Percentiles rank a stretch among this genome's conserved stretches.
Conservation (phyloP, 129 eudicot species). For the Ambrosia trifida region DNA sequence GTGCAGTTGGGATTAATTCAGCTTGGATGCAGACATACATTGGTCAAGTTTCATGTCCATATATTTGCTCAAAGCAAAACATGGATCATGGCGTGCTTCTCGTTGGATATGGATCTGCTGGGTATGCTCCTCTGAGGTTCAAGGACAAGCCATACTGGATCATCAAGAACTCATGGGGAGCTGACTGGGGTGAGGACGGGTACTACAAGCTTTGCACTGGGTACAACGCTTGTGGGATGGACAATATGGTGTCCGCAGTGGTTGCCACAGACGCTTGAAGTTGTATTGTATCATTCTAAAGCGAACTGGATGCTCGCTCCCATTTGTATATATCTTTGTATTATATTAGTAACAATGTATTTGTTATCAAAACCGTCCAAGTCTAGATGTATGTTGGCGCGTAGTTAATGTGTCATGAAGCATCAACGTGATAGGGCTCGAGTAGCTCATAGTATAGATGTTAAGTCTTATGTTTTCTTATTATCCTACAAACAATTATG, state of each 20-base stretch:
- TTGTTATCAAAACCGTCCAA: not conserved
- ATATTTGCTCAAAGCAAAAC: constrained; percentile 8
- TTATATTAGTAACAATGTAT: not conserved
- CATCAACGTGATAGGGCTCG: not conserved
- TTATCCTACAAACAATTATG: not conserved
- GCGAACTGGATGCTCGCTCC: not conserved
- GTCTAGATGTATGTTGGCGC: not conserved
- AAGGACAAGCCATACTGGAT: constrained; percentile 19
- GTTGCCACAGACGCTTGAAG: not conserved
- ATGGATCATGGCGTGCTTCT: constrained; percentile 13
- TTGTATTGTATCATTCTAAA: not conserved
- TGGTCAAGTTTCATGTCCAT: constrained; percentile 17
- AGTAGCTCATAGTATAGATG: constrained; percentile 2
- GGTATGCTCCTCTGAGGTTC: constrained; percentile 13
- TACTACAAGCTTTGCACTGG: constrained; percentile 19
- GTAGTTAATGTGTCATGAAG: constrained; percentile 12
- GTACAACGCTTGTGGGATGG: constrained; percentile 18
- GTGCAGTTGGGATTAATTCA: constrained; percentile 10
- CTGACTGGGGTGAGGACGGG: constrained; percentile 14
- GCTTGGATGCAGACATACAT: constrained; percentile 17
- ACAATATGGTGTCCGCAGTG: constrained; percentile 10
- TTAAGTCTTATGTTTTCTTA: not conserved
- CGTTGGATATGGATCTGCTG: constrained; percentile 5
- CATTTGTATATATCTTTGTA: constrained; percentile 12
- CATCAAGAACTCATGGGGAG: constrained; percentile 17